These are phyloP conservation scores for Lactarius hatsudake DNA, from an alignment of 768 basidiomycete species.

Conservation along the genomic window DNA sequence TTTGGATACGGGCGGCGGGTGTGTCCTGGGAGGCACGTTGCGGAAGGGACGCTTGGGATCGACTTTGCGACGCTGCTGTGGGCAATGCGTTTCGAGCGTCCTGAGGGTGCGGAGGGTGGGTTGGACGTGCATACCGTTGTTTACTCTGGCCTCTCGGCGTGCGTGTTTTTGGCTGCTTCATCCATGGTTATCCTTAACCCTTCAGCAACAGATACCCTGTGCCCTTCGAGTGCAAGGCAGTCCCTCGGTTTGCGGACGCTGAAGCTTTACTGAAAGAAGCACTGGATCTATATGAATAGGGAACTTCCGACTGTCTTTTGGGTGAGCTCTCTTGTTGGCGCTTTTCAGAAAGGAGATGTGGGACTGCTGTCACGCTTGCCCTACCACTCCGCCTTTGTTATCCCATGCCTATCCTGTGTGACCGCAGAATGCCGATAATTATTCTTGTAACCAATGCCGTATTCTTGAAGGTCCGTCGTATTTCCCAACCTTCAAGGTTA, in stretches of 20 bases:
- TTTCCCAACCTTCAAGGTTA: too few species aligned
- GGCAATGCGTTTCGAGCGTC: neutral
- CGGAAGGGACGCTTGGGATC: neutral
- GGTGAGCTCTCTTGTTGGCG: neutral
- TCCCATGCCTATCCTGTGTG: neutral
- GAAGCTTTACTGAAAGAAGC: neutral
- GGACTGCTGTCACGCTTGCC: neutral
- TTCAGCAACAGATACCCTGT: neutral
- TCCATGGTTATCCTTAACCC: neutral
- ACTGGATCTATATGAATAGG: neutral
- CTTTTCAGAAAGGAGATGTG: neutral
- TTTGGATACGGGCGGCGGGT: neutral
- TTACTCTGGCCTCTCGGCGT: neutral
- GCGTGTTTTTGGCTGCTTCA: neutral
- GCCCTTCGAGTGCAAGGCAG: neutral
- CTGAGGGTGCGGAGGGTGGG: neutral
- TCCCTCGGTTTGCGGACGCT: constrained; percentile 11
- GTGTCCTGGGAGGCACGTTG: neutral
- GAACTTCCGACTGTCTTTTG: neutral
- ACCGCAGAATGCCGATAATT: neutral
- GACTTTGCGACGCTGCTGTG: constrained; percentile 6
- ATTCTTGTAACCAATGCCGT: neutral
- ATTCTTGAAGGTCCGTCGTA: neutral
- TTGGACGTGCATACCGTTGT: neutral
- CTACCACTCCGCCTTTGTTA: neutral